Conservation (phyloP, 2,329 filamentous ascomycete species). For the Corniculantispora saksenae region DNA sequence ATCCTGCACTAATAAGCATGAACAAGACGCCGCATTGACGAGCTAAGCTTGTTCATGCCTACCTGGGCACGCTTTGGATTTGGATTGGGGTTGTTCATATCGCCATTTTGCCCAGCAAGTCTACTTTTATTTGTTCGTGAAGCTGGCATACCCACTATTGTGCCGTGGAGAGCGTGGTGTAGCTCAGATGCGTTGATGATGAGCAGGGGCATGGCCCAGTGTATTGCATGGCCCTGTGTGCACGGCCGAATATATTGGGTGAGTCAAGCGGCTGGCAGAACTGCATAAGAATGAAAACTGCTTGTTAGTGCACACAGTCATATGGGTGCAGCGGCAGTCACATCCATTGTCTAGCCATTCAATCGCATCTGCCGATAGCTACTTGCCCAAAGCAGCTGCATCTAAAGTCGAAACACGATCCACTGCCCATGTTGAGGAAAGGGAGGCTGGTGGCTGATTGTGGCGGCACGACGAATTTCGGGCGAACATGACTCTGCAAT, state of each 20-base stretch:
- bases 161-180: not conserved
- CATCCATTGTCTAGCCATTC: no score
- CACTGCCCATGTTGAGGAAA: not conserved
- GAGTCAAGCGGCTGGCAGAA: not conserved
- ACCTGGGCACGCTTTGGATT: not conserved
- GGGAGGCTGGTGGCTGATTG: not conserved
- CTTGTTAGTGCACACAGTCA: no score
- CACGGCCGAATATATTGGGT: not conserved
- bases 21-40: not conserved
- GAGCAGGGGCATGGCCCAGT: not conserved
- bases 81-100: not conserved
- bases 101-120: not conserved
- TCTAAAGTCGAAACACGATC: not conserved
- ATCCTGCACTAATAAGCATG: not conserved
- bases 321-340: no score
- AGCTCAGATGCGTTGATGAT: not conserved
- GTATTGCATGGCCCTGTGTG: not conserved
- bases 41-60: not conserved
- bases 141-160: not conserved
- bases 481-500: not conserved
- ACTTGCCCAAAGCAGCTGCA: not conserved
- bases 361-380: not conserved
- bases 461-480: not conserved
- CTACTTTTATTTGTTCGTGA: not conserved
- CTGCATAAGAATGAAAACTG: no score